Conservation (phyloP, 805 yeast genomes). For the Ogataea trehaloabstinens region DNA sequence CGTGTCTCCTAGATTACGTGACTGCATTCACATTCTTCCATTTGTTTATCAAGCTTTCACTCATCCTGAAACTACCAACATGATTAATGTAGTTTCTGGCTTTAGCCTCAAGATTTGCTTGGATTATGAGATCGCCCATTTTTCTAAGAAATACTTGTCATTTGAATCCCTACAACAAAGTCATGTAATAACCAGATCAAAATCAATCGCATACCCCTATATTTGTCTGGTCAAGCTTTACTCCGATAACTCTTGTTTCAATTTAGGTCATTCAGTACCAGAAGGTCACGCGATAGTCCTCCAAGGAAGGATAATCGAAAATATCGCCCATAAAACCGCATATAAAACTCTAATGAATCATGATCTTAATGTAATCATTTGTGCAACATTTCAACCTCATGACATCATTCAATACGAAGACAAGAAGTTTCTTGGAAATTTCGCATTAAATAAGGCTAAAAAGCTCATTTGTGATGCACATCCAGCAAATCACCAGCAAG, state of each 20-base stretch:
- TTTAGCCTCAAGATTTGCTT: constrained; percentile 44
- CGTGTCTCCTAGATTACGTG: constrained; percentile 29
- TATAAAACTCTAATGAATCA: constrained; percentile 1
- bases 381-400: constrained; percentile 28
- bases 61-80: constrained; percentile 46
- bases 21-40: constrained; percentile 36
- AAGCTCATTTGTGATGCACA: constrained; percentile 14
- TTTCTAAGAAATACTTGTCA: constrained; percentile 13
- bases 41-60: constrained; percentile 54
- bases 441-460: constrained; percentile 13
- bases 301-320: constrained; percentile 41
- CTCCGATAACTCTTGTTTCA: constrained; percentile 1
- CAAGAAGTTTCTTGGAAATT: constrained; percentile 15
- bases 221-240: constrained; percentile 24
- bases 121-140: constrained; percentile 55
- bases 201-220: constrained; percentile 29
- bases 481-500: background rate
- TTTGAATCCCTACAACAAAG: constrained; percentile 1
- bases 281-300: constrained; percentile 38
- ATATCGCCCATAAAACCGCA: constrained; percentile 35
- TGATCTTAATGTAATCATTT: constrained; percentile 18
- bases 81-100: constrained; percentile 50
- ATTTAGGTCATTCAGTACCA: constrained; percentile 14
- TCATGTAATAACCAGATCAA: constrained; percentile 16
- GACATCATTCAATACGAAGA: constrained; percentile 26